Percentiles rank a stretch among this genome's conserved stretches.
These are phyloP conservation scores for Trichosporon sp. DNA, from an alignment of 1,284 basidiomycete genomes.

Conservation along the genomic window DNA sequence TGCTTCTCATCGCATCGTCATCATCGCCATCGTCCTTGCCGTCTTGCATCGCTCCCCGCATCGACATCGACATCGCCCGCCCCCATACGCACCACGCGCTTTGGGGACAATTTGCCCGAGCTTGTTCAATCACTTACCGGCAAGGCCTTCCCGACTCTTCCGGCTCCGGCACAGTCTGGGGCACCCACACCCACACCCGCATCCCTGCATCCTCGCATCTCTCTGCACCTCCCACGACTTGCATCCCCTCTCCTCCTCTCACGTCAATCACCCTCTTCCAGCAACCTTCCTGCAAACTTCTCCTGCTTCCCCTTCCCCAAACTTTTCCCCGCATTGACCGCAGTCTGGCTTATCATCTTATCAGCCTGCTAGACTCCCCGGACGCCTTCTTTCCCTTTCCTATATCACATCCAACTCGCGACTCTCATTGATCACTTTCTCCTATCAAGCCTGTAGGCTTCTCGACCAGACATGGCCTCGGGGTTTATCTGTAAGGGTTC, in stretches of 20 bases:
- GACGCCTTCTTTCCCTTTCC: neutral
- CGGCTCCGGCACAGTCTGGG: neutral
- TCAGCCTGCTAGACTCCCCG: neutral
- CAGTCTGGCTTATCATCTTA: slow-evolving; percentile 3
- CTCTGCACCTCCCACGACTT: neutral
- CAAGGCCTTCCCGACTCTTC: neutral
- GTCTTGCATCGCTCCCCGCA: neutral
- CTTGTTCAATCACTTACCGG: neutral
- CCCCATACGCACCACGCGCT: neutral
- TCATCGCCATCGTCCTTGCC: neutral
- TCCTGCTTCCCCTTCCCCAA: neutral
- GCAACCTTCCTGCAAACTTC: neutral
- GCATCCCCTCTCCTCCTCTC: neutral
- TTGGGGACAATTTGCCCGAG: neutral
- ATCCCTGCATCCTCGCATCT: neutral
- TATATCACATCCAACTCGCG: neutral
- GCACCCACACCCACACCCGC: neutral
- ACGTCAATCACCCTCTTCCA: neutral
- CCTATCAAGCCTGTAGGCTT: neutral
- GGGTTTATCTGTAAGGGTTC: neutral
- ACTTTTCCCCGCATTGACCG: neutral
- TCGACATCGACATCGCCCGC: neutral
- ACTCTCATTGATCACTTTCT: neutral
- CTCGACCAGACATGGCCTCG: neutral
- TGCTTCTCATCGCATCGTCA: neutral